A percentile compares a stretch with the other conserved stretches of the same genome.
Conservation (phyloP, 495 filamentous ascomycete genomes). For the Penicillium coffeae region DNA sequence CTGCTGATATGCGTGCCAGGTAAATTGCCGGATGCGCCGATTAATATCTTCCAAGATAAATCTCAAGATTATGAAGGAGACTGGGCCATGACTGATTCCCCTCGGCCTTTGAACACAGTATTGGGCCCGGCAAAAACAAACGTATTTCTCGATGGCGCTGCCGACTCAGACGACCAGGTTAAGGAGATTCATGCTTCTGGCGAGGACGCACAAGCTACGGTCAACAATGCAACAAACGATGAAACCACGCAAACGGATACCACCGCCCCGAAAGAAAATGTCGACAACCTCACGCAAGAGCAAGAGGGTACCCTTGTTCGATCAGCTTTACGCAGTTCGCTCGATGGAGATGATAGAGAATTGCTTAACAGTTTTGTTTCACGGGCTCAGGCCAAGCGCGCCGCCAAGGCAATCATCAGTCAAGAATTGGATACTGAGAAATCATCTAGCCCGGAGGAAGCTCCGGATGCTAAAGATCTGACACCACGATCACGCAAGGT, state of each 20-base stretch:
- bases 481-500: conserved; percentile 44
- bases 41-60: conserved; percentile 18
- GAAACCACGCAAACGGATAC: conserved; percentile 3
- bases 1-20: conserved; percentile 20
- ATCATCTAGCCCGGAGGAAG: conserved; percentile 16
- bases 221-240: conserved; percentile 3
- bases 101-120: conserved; percentile 4
- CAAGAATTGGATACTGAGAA: conserved; percentile 18
- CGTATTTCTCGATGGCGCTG: conserved; percentile 2
- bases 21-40: conserved; percentile 32
- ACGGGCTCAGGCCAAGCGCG: conserved; percentile 57
- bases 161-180: not conserved
- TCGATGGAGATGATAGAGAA: conserved; percentile 55
- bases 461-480: conserved; percentile 26
- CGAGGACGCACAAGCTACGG: not conserved
- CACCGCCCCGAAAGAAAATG: conserved; percentile 10
- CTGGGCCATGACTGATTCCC: conserved; percentile 10
- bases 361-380: conserved; percentile 59
- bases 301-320: conserved; percentile 38
- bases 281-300: conserved; percentile 26
- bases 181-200: not conserved
- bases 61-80: conserved; percentile 9
- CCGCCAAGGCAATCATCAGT: conserved; percentile 40
- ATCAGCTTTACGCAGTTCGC: conserved; percentile 40
- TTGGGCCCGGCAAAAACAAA: conserved; percentile 5